Evolutionary conservation across 1,284 basidiomycete species (phyloP).

Genomic region (Porphyrellus sp.): DNA sequence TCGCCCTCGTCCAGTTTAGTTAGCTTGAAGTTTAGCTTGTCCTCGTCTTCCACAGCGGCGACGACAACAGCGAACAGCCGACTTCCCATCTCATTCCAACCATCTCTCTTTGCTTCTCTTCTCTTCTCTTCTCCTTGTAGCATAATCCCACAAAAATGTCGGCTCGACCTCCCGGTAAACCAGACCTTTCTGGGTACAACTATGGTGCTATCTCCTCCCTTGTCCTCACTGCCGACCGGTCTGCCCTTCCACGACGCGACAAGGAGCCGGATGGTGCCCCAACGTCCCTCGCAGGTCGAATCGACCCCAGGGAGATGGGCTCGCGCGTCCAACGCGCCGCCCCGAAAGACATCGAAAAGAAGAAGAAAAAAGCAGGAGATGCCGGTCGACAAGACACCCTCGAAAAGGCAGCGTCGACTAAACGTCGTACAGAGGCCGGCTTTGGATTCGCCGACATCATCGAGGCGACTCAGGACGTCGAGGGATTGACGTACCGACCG

Average conservation of each 20-base stretch:
- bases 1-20: neutral
- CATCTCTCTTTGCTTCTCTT: neutral
- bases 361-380: constrained; percentile 76
- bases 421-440: constrained; percentile 52
- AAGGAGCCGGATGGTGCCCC: constrained; percentile 96
- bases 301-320: constrained; percentile 92
- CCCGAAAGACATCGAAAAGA: constrained; percentile 93
- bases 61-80: constrained; percentile 7
- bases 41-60: constrained; percentile 9
- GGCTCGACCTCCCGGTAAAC: constrained; percentile 50
- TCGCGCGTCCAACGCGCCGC: constrained; percentile 81
- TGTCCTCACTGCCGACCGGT: constrained; percentile 79
- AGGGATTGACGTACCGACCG: constrained; percentile 90
- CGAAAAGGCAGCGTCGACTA: constrained; percentile 53
- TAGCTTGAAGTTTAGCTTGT: too few relatives aligned
- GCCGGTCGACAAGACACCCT: constrained; percentile 45
- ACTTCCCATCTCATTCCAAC: neutral
- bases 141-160: constrained; percentile 36
- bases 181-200: constrained; percentile 83
- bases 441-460: constrained; percentile 87
- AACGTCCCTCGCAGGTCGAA: constrained; percentile 88
- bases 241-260: constrained; percentile 74
- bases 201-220: constrained; percentile 88
- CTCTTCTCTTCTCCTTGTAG: constrained; percentile 5
- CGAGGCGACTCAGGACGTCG: constrained; percentile 89